A percentile compares a stretch with the other conserved stretches of the same genome.
These are phyloP conservation scores for Backusella sp. DNA, from an alignment of 192 early-diverging fungal genomes.

Conservation along the genomic window DNA sequence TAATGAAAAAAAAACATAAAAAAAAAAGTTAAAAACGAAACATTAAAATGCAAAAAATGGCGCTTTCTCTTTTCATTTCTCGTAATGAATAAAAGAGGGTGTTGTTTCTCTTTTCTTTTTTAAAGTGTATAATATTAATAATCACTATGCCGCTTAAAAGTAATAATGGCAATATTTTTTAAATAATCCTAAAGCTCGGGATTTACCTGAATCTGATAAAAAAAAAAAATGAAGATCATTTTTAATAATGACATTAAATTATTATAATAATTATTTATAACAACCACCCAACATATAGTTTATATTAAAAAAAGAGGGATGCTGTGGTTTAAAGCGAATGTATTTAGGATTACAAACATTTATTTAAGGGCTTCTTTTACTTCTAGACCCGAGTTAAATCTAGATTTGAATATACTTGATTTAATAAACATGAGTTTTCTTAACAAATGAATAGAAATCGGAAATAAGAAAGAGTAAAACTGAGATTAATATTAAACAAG, in stretches of 20 bases:
- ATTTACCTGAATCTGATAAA: not conserved
- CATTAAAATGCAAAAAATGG: not conserved
- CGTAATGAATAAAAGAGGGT: not conserved
- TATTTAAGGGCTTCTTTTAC: too few relatives aligned
- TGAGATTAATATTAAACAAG: not conserved
- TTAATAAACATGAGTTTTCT: not conserved
- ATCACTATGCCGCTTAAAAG: not conserved
- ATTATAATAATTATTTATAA: too few relatives aligned
- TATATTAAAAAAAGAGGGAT: too few relatives aligned
- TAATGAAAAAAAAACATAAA: not conserved
- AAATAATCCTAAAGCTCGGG: not conserved
- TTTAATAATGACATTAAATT: not conserved
- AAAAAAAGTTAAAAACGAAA: not conserved
- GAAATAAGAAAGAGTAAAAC: not conserved
- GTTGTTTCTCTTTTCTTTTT: not conserved
- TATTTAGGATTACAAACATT: not conserved
- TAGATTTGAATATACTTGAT: not conserved
- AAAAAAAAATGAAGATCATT: not conserved
- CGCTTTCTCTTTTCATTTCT: not conserved
- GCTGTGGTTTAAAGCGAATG: not conserved
- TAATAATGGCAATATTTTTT: not conserved
- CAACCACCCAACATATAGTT: too few relatives aligned
- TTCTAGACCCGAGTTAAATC: not conserved
- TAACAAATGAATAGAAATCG: not conserved
- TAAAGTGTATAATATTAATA: not conserved